These are phyloP conservation scores for Thielaviopsis punctulata DNA, from an alignment of 2,329 filamentous ascomycete species.

Conservation along the genomic window DNA sequence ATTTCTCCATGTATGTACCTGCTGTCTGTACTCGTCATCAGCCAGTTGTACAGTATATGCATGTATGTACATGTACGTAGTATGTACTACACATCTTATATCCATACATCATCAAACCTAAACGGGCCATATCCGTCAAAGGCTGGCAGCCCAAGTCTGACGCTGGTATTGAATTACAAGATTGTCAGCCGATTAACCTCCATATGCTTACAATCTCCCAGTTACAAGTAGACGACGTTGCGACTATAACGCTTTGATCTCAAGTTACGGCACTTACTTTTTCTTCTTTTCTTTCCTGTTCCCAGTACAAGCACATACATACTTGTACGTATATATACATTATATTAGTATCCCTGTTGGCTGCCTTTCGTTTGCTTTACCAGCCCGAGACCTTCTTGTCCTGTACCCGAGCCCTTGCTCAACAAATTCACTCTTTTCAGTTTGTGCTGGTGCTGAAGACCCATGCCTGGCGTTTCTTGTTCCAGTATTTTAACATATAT, in stretches of 20 bases:
- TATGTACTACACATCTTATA: no score
- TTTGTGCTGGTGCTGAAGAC: not conserved
- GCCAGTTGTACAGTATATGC: not conserved
- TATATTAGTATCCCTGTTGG: no score
- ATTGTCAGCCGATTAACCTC: not conserved
- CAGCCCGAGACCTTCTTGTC: no score
- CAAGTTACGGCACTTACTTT: no score
- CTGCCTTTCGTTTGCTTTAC: no score
- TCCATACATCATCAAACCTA: not conserved
- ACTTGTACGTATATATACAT: no score
- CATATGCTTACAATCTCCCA: not conserved
- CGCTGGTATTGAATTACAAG: not conserved
- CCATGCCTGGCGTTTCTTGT: not conserved
- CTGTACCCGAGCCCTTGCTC: not conserved
- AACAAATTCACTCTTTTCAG: not conserved
- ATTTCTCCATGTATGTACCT: not conserved
- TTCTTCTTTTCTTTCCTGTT: no score
- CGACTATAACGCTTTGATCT: not conserved
- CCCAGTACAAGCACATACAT: no score
- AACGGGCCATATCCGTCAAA: not conserved
- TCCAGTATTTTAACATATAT: not conserved
- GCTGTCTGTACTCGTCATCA: not conserved
- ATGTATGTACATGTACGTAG: no score
- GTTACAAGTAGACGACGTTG: not conserved
- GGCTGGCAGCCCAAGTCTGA: not conserved